These are phyloP conservation scores for Truncatella angustata DNA, from an alignment of 2,329 filamentous ascomycete species.

Conservation along the genomic window DNA sequence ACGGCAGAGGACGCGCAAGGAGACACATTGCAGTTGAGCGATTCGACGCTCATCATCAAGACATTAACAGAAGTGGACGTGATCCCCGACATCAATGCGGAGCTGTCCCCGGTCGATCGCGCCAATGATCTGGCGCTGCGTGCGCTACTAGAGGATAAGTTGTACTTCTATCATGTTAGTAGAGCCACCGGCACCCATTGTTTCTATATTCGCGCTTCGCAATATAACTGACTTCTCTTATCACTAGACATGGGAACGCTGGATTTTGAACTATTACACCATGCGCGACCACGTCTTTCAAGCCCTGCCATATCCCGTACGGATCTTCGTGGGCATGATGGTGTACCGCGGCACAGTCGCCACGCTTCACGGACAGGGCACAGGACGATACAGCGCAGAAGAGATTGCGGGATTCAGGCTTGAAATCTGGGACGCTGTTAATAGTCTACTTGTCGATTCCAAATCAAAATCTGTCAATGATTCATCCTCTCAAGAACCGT, in stretches of 20 bases:
- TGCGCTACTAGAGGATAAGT: slow-evolving; percentile 58
- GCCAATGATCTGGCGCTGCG: slow-evolving; percentile 51
- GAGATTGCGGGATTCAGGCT: slow-evolving; percentile 44
- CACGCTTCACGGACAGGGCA: slow-evolving; percentile 57
- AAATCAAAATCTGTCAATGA: slow-evolving; percentile 15
- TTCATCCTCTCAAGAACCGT: slow-evolving; percentile 34
- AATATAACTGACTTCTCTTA: too few relatives aligned
- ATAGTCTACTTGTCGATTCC: slow-evolving; percentile 40
- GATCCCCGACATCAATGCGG: slow-evolving; percentile 47
- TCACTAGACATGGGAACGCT: slow-evolving; percentile 52
- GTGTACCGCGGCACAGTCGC: slow-evolving; percentile 39
- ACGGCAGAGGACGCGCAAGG: neutral
- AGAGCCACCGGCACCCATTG: neutral
- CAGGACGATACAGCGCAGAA: slow-evolving; percentile 45
- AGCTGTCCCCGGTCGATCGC: slow-evolving; percentile 34
- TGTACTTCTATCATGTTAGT: slow-evolving; percentile 54
- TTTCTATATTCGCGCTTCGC: neutral
- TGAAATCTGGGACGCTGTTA: slow-evolving; percentile 55
- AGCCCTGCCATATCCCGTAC: slow-evolving; percentile 49
- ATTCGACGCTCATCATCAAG: slow-evolving; percentile 55
- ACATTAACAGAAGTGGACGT: slow-evolving; percentile 38
- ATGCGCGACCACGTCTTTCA: slow-evolving; percentile 54
- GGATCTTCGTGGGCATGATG: slow-evolving; percentile 48
- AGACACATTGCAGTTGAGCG: slow-evolving; percentile 34
- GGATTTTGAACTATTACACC: slow-evolving; percentile 56